Evolutionary conservation across 441 rosid genomes (phyloP).

Genomic region (Daphne laureola): DNA sequence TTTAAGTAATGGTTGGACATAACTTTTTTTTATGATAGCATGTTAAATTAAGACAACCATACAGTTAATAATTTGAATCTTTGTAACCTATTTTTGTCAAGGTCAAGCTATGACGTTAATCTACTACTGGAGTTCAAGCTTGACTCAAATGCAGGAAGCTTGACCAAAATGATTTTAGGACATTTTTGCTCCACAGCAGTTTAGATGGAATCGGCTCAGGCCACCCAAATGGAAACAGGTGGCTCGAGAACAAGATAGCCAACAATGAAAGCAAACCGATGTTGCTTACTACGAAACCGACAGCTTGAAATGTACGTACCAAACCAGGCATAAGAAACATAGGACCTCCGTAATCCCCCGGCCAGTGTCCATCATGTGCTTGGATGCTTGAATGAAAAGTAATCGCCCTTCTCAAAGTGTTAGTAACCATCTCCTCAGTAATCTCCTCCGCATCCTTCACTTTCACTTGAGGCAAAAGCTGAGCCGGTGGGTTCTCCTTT

Average conservation of each 20-base stretch:
- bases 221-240: neutral
- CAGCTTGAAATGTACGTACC: conserved; percentile 38
- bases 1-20: no score
- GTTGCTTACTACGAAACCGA: no score
- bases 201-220: no score
- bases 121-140: no score
- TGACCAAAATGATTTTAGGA: no score
- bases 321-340: conserved; percentile 91
- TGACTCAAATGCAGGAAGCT: no score
- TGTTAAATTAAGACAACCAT: no score
- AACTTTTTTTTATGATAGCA: no score
- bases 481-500: conserved; percentile 33
- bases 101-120: no score
- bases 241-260: neutral
- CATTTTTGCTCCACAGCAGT: no score
- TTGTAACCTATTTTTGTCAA: no score
- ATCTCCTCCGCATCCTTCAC: conserved; percentile 40
- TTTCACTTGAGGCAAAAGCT: conserved; percentile 42
- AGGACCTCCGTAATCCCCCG: conserved; percentile 98
- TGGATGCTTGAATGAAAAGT: conserved; percentile 63
- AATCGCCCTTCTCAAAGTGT: conserved; percentile 53
- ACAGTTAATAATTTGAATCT: no score
- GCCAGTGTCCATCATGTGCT: conserved; percentile 92
- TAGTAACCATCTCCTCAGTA: conserved; percentile 36
- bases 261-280: neutral